These are phyloP conservation scores for Vitis rotundifolia DNA, from an alignment of 164 flowering plant species.

Conservation along the genomic window DNA sequence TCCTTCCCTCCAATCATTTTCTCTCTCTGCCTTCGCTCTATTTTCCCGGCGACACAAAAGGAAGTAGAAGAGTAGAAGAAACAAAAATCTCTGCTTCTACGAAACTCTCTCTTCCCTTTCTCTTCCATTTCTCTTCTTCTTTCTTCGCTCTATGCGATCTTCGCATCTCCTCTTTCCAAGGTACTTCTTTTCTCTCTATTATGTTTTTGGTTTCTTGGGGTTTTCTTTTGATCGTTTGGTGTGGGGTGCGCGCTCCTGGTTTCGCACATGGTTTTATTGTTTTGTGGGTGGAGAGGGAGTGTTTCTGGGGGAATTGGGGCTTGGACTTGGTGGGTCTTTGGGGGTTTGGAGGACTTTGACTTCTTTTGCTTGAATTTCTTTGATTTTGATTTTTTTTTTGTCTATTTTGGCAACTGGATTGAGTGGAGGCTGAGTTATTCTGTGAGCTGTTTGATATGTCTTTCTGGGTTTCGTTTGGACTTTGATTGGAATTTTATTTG, in stretches of 20 bases:
- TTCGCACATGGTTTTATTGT: background rate
- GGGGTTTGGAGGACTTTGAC: background rate
- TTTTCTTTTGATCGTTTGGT: constrained; percentile 9
- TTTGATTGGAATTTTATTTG: background rate
- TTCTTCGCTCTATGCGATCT: constrained; percentile 1
- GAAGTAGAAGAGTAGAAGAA: constrained; percentile 54
- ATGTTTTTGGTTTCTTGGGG: background rate
- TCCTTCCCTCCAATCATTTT: constrained; percentile 39
- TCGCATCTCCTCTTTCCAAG: background rate
- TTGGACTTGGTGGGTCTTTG: background rate
- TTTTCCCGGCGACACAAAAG: constrained; percentile 39
- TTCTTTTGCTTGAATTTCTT: background rate
- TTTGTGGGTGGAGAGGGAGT: no score
- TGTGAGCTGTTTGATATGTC: background rate
- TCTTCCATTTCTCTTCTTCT: background rate
- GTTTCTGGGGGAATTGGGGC: background rate
- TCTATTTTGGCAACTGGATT: background rate
- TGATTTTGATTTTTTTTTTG: background rate
- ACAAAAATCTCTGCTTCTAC: constrained; percentile 43
- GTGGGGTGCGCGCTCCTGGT: background rate
- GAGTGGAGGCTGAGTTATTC: background rate
- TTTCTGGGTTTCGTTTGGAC: background rate
- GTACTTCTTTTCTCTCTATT: constrained; percentile 2
- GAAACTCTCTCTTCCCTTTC: constrained; percentile 23
- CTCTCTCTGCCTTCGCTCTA: constrained; percentile 10